phyloP scores from a whole-genome alignment of 1,284 basidiomycete genomes.

The Stygiomarasmius scandens region DNA sequence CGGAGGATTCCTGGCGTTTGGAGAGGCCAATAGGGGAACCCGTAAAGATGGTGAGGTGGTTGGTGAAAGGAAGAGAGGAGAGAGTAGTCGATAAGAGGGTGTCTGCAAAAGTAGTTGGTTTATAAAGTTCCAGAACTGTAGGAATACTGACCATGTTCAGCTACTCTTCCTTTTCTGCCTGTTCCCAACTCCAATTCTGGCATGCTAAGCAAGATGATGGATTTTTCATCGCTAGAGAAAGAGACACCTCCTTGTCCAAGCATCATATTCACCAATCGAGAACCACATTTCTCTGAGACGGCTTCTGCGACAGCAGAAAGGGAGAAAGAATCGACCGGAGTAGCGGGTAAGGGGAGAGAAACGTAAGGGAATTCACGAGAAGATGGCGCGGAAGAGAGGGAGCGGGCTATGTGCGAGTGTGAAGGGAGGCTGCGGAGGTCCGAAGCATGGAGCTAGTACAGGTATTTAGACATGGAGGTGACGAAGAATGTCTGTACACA shows the following conservation, averaged over 20 bases:
- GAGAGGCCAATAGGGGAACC: slow-evolving; percentile 45
- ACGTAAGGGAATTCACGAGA: slow-evolving; percentile 68
- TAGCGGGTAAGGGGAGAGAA: slow-evolving; percentile 25
- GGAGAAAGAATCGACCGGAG: slow-evolving; percentile 29
- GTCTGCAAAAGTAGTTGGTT: slow-evolving; percentile 31
- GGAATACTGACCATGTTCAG: slow-evolving; percentile 50
- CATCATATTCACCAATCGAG: slow-evolving; percentile 42
- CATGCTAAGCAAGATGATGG: slow-evolving; percentile 59
- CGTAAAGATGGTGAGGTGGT: slow-evolving; percentile 66
- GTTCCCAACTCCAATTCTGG: slow-evolving; percentile 44
- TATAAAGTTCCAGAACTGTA: slow-evolving; percentile 17
- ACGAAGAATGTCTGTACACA: slow-evolving; percentile 25
- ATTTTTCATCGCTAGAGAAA: slow-evolving; percentile 44
- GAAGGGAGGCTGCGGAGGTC: slow-evolving; percentile 64
- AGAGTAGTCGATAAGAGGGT: slow-evolving; percentile 50
- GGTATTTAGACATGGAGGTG: slow-evolving; percentile 3
- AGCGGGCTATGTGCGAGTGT: slow-evolving; percentile 48
- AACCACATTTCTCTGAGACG: slow-evolving; percentile 55
- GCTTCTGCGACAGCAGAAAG: slow-evolving; percentile 38
- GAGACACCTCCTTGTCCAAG: slow-evolving; percentile 37
- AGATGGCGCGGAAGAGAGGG: slow-evolving; percentile 50
- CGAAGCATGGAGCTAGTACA: slow-evolving; percentile 63
- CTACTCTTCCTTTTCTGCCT: slow-evolving; percentile 48
- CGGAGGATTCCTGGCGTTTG: slow-evolving; percentile 38
- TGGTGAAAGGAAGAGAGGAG: slow-evolving; percentile 44